Percentiles rank a stretch among this genome's conserved stretches.
phyloP scores from a whole-genome alignment of 129 eudicot species.

The Kitagawia praeruptora region DNA sequence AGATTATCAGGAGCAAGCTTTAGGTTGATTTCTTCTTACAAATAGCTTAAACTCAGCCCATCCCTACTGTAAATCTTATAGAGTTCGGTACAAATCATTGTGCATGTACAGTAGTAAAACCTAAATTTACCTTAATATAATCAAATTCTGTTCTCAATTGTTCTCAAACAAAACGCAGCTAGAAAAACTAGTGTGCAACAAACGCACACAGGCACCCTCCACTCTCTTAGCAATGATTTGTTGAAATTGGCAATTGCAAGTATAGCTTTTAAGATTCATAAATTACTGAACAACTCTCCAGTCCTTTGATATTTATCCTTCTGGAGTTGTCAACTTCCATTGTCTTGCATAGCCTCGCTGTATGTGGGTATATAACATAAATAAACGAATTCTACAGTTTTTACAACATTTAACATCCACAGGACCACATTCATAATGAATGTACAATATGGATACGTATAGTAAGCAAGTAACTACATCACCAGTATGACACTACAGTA shows the following conservation, averaged over 20 bases:
- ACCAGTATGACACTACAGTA: too few species aligned
- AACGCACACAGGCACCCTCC: too few species aligned
- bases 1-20: background rate
- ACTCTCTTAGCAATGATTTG: too few species aligned
- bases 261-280: too few species aligned
- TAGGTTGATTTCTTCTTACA: background rate
- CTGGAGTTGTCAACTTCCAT: too few species aligned
- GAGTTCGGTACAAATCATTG: background rate
- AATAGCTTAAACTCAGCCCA: background rate
- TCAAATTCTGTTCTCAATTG: background rate
- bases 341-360: background rate
- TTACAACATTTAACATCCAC: too few species aligned
- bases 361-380: background rate
- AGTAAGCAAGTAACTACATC: too few species aligned
- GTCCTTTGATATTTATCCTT: too few species aligned
- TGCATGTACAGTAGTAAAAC: background rate
- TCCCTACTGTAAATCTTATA: conserved; percentile 3
- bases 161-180: background rate
- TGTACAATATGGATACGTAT: too few species aligned
- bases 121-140: background rate
- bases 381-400: background rate
- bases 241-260: too few species aligned
- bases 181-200: background rate
- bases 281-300: too few species aligned
- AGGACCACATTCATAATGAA: too few species aligned